phyloP scores from a whole-genome alignment of 2,329 filamentous ascomycete genomes.

The Diplodia scrobiculata region DNA sequence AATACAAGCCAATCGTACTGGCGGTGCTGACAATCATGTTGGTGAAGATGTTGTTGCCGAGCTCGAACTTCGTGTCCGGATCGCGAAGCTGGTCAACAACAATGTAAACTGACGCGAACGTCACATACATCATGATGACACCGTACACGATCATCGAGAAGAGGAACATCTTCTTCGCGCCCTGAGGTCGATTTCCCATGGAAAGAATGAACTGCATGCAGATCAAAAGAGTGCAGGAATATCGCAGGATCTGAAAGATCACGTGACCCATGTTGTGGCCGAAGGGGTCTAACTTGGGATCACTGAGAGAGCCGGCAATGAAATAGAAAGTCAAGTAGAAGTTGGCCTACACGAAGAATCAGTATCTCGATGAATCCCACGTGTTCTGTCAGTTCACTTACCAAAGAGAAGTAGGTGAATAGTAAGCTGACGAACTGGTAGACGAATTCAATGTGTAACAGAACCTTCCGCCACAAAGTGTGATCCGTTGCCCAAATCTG shows the following conservation, averaged over 20 bases:
- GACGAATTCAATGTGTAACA: conserved; percentile 91
- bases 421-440: conserved; percentile 91
- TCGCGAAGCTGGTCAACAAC: conserved; percentile 75
- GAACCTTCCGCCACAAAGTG: conserved; percentile 80
- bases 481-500: conserved; percentile 95
- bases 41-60: conserved; percentile 90
- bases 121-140: conserved; percentile 94
- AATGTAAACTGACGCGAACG: conserved; percentile 86
- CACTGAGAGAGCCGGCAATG: conserved; percentile 84
- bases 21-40: conserved; percentile 89
- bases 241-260: conserved; percentile 85
- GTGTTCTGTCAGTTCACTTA: background rate
- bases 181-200: conserved; percentile 93
- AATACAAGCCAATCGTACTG: conserved; percentile 90
- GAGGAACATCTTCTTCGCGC: conserved; percentile 87
- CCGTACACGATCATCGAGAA: conserved; percentile 85
- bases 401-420: conserved; percentile 94
- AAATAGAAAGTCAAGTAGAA: conserved; percentile 99
- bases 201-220: conserved; percentile 94
- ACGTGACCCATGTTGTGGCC: conserved; percentile 80
- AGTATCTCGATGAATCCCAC: conserved; percentile 37
- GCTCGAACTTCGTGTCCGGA: conserved; percentile 53
- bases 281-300: conserved; percentile 81
- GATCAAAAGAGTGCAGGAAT: conserved; percentile 83
- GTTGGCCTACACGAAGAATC: conserved; percentile 62